Percentiles rank a stretch among this genome's conserved stretches.
Evolutionary conservation across 148 eudicot genomes (phyloP).

Genomic region (Dysphania ambrosioides): DNA sequence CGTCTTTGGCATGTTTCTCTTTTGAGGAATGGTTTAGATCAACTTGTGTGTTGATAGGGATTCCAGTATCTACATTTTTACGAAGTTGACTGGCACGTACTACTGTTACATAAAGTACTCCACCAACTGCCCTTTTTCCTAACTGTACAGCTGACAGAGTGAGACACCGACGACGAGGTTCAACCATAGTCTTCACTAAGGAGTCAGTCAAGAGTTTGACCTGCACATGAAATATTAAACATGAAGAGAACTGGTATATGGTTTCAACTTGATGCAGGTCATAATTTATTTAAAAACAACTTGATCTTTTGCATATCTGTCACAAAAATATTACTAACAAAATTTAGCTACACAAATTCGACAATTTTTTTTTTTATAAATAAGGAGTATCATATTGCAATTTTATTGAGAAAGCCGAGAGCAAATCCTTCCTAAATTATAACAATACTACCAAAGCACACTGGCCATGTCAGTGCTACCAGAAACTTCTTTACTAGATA

Average conservation of each 20-base stretch:
- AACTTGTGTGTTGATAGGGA: slow-evolving; percentile 46
- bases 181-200: slow-evolving; percentile 86
- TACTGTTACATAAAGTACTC: slow-evolving; percentile 77
- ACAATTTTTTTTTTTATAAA: no score
- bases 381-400: no score
- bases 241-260: not conserved
- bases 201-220: slow-evolving; percentile 74
- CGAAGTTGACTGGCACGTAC: slow-evolving; percentile 59
- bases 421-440: not conserved
- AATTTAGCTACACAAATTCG: not conserved
- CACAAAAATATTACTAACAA: not conserved
- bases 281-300: not conserved
- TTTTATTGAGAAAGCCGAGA: no score
- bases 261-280: not conserved
- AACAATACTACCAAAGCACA: not conserved
- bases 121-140: slow-evolving; percentile 80
- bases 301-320: not conserved
- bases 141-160: slow-evolving; percentile 68
- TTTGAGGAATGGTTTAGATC: slow-evolving; percentile 37
- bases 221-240: slow-evolving; percentile 34
- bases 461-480: not conserved
- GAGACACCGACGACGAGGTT: slow-evolving; percentile 87
- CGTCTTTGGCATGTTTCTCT: slow-evolving; percentile 42
- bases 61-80: slow-evolving; percentile 45
- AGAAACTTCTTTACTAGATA: no score